Conservation (phyloP, 495 filamentous ascomycete species). For the Daldinia concentrica region DNA sequence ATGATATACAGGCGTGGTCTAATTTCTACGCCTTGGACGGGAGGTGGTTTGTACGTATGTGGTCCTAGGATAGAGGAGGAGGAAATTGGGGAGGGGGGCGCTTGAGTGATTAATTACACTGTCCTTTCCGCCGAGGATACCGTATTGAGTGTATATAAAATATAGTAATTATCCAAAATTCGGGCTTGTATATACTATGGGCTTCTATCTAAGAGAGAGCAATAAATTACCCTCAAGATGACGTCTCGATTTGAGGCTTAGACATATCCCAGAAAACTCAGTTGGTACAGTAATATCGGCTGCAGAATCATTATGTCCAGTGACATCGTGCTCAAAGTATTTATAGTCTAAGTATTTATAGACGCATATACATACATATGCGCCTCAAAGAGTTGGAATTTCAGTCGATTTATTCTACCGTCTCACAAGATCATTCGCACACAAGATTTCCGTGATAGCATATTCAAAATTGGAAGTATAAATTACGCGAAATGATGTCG, state of each 20-base stretch:
- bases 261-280: neutral
- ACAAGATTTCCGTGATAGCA: neutral
- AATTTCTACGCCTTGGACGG: neutral
- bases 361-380: neutral
- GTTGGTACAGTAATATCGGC: neutral
- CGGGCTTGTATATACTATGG: neutral
- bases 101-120: constrained; percentile 18
- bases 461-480: constrained; percentile 22
- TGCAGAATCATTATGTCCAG: neutral
- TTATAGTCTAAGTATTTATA: neutral
- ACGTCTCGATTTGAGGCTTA: neutral
- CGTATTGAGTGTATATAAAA: constrained; percentile 24
- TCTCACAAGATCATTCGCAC: neutral
- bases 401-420: neutral
- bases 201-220: no score
- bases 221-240: neutral
- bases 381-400: neutral
- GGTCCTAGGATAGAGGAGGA: neutral
- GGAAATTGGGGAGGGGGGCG: constrained; percentile 3
- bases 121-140: constrained; percentile 26
- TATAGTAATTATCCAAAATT: neutral
- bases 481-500: constrained; percentile 32
- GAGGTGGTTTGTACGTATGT: neutral
- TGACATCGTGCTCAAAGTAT: constrained; percentile 9
- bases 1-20: neutral